Conservation (phyloP, 179 eudicot genomes). For the Nepenthes alata region DNA sequence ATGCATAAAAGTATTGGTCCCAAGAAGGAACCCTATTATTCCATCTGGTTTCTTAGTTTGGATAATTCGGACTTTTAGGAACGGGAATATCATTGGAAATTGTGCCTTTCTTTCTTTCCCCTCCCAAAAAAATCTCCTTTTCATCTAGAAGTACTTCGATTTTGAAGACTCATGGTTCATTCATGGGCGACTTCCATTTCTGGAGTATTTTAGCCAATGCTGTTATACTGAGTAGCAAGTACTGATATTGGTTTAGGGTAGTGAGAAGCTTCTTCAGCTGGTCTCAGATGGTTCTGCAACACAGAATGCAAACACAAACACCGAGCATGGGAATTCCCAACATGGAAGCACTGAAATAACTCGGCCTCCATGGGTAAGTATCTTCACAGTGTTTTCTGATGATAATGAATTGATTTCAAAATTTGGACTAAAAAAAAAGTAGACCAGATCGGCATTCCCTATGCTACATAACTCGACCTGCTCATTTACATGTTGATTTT, state of each 20-base stretch:
- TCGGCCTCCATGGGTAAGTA: constrained; percentile 43
- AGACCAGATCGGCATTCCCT: too few relatives aligned
- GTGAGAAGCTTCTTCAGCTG: constrained; percentile 72
- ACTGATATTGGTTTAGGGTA: constrained; percentile 43
- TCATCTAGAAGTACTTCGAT: too few relatives aligned
- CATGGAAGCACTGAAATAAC: constrained; percentile 14
- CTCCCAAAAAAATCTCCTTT: too few relatives aligned
- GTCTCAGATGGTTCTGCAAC: constrained; percentile 47
- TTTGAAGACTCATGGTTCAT: too few relatives aligned
- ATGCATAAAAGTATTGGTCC: too few relatives aligned
- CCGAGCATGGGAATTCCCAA: constrained; percentile 11
- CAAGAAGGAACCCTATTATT: too few relatives aligned
- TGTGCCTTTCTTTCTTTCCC: background rate
- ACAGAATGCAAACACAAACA: constrained; percentile 17
- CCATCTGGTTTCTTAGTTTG: too few relatives aligned
- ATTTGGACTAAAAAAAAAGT: background rate
- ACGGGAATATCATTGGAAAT: background rate
- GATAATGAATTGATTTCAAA: background rate
- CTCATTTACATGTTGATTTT: background rate
- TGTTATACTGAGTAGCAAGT: background rate
- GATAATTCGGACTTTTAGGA: background rate
- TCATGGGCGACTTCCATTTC: too few relatives aligned
- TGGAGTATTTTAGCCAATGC: background rate
- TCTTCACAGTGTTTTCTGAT: background rate
- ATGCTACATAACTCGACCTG: background rate